Base-by-base conservation (phyloP, 2,329 filamentous ascomycete genomes). In the Parastagonospora avenae region DNA sequence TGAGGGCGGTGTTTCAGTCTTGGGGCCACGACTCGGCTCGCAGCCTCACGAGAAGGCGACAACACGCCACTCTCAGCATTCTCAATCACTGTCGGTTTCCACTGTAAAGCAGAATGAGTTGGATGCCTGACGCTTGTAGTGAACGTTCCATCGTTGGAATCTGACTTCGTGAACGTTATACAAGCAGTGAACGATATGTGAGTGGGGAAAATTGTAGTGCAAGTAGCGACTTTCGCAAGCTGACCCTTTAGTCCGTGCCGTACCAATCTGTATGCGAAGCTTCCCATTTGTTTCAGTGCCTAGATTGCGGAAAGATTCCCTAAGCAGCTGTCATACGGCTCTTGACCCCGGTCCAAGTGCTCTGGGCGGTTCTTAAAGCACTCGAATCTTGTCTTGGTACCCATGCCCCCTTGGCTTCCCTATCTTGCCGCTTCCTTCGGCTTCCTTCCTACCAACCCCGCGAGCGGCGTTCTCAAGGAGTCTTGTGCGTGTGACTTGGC, bases 401-500 rank as follows among this genome's bases (percentile, higher is more conserved):
- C 48, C 24, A 7, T 46, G 29, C 10, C 14, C 30, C 27, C 59
- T 64, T 60, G 60, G 60, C 59, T 50, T 32, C 43, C 41, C 39
- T 43, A 42, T 46, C 35, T 5, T 24, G 35, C 35, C 35, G 14
- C 35, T 16, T 6, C 19, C 14, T 16, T 19, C 19, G 14, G 15
- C 35, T 16, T 37, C 35, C 19, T 16, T 16, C 15, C 12, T 37
- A 14, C 14, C 7, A 16, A 37, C 35, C 35, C 14, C 35, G 44
- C 8, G 32, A 48, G 40, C 45, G 51, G 52, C 46, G 47, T 41
- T 54, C 19, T 42, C 45, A 39, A 42, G 52, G 52, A 41, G 47
- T 40, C 50, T 48, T 54, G 46, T 46, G 41, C 53, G 66, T 66
- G 45, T 64, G 63, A 66, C 66, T 67, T 68, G 66, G 64, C 63